Conservation (phyloP, 2,329 filamentous ascomycete genomes). For the Botrytis hyacinthi region DNA sequence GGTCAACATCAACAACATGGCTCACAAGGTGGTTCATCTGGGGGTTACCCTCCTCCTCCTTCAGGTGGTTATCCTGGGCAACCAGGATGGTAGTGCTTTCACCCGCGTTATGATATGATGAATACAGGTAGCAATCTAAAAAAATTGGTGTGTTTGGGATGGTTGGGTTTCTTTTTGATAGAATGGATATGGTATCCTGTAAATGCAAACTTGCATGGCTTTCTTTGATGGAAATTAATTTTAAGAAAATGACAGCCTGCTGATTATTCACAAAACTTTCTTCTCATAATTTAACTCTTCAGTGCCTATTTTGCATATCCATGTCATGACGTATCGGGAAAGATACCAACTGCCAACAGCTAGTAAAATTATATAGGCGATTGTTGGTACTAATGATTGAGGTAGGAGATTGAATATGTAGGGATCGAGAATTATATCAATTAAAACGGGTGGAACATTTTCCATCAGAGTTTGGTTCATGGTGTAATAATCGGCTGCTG, state of each 20-base stretch:
- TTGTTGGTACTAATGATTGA: slow-evolving; percentile 70
- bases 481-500: slow-evolving; percentile 83
- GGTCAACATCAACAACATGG: slow-evolving; percentile 20
- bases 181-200: slow-evolving; percentile 16
- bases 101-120: slow-evolving; percentile 5
- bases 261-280: slow-evolving; percentile 23
- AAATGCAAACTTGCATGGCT: slow-evolving; percentile 9
- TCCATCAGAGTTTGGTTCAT: slow-evolving; percentile 72
- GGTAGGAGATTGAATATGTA: slow-evolving; percentile 79
- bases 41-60: slow-evolving; percentile 15
- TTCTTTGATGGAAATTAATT: neutral
- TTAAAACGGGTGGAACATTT: slow-evolving; percentile 67
- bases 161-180: neutral
- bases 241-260: neutral
- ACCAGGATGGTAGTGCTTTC: slow-evolving; percentile 15
- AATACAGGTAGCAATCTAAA: neutral
- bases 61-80: slow-evolving; percentile 17
- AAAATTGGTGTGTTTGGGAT: slow-evolving; percentile 5
- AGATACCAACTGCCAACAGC: slow-evolving; percentile 43
- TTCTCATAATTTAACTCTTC: slow-evolving; percentile 22
- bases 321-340: slow-evolving; percentile 32
- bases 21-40: slow-evolving; percentile 19
- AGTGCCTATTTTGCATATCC: slow-evolving; percentile 26
- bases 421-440: slow-evolving; percentile 83
- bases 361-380: slow-evolving; percentile 64